A percentile compares a stretch with the other conserved stretches of the same genome.
Conservation (phyloP, 805 yeast species). For the Candida vaughaniae region DNA sequence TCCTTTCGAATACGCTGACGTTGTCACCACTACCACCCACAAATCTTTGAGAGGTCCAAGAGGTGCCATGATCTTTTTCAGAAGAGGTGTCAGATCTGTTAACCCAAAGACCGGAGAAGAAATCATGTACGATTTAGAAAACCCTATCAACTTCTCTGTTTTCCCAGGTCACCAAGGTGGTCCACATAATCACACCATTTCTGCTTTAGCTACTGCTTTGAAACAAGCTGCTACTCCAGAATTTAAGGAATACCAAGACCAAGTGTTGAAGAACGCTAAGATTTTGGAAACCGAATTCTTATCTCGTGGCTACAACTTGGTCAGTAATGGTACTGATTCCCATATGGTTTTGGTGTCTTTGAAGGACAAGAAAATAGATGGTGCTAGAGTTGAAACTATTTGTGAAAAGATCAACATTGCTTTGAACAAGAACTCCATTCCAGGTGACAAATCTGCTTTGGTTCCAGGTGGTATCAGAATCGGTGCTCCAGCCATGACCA, state of each 20-base stretch:
- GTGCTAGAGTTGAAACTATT: constrained; percentile 92
- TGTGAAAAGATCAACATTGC: constrained; percentile 91
- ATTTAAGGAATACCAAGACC: constrained; percentile 79
- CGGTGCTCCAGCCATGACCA: constrained; percentile 98
- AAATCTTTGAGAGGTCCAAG: constrained; percentile 98
- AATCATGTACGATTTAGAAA: constrained; percentile 81
- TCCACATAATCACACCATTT: constrained; percentile 97
- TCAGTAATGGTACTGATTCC: constrained; percentile 92
- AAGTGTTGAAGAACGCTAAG: constrained; percentile 79
- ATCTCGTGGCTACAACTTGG: constrained; percentile 69
- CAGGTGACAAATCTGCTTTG: constrained; percentile 93
- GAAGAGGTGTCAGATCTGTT: constrained; percentile 86
- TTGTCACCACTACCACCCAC: constrained; percentile 97
- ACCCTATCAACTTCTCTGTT: constrained; percentile 90
- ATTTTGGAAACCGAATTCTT: constrained; percentile 68
- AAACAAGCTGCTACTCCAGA: constrained; percentile 90
- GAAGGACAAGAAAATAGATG: constrained; percentile 80
- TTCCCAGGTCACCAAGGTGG: constrained; percentile 99
- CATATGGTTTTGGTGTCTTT: constrained; percentile 86
- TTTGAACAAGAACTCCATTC: constrained; percentile 92
- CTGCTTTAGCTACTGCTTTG: constrained; percentile 93
- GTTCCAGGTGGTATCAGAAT: constrained; percentile 96
- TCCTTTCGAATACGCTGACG: constrained; percentile 91
- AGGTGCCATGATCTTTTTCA: constrained; percentile 96
- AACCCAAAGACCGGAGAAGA: constrained; percentile 82